Base-by-base conservation (phyloP, 352 stramenopile genomes). In the Pythium utonaiense region DNA sequence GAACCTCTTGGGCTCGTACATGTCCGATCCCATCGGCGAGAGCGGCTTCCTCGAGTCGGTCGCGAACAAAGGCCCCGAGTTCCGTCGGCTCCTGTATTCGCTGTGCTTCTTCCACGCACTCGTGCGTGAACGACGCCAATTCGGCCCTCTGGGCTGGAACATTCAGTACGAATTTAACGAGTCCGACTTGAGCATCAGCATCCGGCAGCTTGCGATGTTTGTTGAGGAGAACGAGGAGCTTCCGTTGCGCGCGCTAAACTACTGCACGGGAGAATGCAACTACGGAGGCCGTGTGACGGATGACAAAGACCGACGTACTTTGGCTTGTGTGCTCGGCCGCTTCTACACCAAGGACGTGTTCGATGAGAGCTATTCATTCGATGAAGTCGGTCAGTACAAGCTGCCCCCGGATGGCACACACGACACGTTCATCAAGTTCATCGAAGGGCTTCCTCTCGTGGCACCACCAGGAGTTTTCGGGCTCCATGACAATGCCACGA, bases 91-190 rank as follows among this genome's bases (percentile, higher is more conserved):
- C 27, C 69, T 98, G 3, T 98, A 95, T 62, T 79, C 87, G 53
- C 74, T 98, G 42, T 95, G 86, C 53, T 95, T 95, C 51, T 95
- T 95, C 68, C 94, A 98, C 58, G 93, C 93, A 10, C 73, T 98
- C 13, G 85, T 98, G 19, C 94, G 97, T 41, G 93, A 98, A 67
- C 80, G 94, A 0, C 75, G 93, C 24, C 78, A 97, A 61, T 98
- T 97, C 69, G 94, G 94, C 0, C 87, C 93, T 21, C 77, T 98
- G 3, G 94, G 94, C 12, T 98, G 93, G 91, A 98, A 98, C 63
- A 98, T 98, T 50, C 91, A 96, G 62, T 98, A 98, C 70, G 94
- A 98, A 69, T 98, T 98, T 63, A 98, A 97, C 64, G 91, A 97
- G 71, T 97, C 85, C 1, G 94, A 98, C 58, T 53, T 98, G 44